A percentile compares a stretch with the other conserved stretches of the same genome.
Conservation (phyloP, 345 rosid genomes). For the Adansonia digitata region DNA sequence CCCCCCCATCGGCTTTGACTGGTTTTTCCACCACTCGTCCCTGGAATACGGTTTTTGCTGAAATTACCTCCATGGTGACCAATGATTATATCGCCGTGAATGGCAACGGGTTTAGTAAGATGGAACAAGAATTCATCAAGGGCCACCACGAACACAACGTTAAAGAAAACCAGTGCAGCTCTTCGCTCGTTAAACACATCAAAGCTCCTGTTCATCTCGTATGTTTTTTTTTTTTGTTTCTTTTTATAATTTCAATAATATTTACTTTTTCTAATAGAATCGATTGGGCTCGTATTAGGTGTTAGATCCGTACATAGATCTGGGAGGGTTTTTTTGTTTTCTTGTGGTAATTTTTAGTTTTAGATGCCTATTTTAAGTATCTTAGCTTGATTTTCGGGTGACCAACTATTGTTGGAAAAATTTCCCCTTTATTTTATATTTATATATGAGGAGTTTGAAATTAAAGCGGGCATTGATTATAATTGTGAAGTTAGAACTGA, state of each 20-base stretch:
- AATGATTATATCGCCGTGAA: conserved; percentile 33
- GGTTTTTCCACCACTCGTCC: background rate
- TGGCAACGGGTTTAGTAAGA: conserved; percentile 24
- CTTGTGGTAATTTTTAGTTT: background rate
- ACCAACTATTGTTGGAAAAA: background rate
- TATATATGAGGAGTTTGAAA: background rate
- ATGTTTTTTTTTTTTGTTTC: conserved; percentile 16
- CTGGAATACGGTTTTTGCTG: background rate
- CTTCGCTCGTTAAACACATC: conserved; percentile 77
- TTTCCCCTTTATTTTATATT: background rate
- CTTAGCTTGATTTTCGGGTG: background rate
- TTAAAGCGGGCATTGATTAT: background rate
- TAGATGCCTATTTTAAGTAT: background rate
- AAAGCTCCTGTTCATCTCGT: conserved; percentile 90
- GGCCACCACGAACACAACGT: conserved; percentile 62
- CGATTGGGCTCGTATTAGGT: background rate
- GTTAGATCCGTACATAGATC: conserved; percentile 10
- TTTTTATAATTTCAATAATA: background rate
- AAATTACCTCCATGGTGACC: conserved; percentile 25
- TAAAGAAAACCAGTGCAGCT: conserved; percentile 66
- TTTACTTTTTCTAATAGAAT: background rate
- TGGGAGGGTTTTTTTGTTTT: background rate
- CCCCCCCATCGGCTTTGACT: background rate
- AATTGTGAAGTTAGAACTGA: background rate
- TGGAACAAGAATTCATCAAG: conserved; percentile 51